Evolutionary conservation across 345 rosid species (phyloP), one percentile per base, ranked within the genome.

Genomic region (Combretum micranthum): DNA sequence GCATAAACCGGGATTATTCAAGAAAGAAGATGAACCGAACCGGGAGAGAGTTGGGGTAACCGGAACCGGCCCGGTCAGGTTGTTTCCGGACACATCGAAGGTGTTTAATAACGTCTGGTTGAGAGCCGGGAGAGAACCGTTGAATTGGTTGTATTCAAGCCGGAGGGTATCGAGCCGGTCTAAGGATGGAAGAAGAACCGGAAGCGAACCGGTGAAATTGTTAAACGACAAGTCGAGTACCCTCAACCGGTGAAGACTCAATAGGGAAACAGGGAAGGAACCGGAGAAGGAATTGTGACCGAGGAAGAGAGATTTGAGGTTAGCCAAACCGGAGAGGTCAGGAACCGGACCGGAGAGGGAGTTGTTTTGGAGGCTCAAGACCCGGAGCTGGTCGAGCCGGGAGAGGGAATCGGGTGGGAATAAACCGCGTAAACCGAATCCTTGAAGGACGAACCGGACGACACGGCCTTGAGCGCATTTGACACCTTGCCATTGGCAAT

Each of bases 401-500:
- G 86, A 69, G 49, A 93, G 81, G 20, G 94, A 74, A 50, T 59
- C 32, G 2, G 95, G 64, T 7, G 95, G 66, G 52, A 93, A 72
- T 49, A 51, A 50, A 48, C 99, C 99, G 10, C 93, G 94, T 56
- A 88, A 83, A 25, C 75, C 77, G 64, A 57, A 69, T 48, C 75
- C 56, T 15, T 73, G 80, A 65, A 86, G 80, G 37, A 74, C 63
- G 57, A 81, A 62, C 42, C 97, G 96, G 50, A 92, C 86, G 20
- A 92, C 80, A 2, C 95, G 87, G 54, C 95, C 89, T 20, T 86
- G 96, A 2, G 70, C 74, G 52, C 99, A 92, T 57, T 80, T 81
- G 43, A 86, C 87, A 47, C 99, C 99, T 18, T 69, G 96, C 97
- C 98, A 92, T 64, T 85, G 91, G 62, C 98, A 92, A 78, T 78